These are phyloP conservation scores for Globisporangium cystogenes DNA, from an alignment of 352 stramenopile genomes.

Conservation along the genomic window DNA sequence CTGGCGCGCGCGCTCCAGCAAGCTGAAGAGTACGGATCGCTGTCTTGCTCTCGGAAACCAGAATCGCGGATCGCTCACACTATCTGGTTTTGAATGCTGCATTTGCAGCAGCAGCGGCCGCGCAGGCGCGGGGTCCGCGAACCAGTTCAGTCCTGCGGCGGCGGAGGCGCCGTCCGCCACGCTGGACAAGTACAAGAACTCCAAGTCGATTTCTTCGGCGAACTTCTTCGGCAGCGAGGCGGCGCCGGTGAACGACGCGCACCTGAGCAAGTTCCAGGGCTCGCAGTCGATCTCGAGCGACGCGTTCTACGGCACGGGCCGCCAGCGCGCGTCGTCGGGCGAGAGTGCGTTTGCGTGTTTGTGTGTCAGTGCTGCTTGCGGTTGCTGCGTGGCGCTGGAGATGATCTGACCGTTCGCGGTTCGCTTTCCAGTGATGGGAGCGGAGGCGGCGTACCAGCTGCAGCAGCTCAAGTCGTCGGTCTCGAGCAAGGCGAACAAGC, in stretches of 20 bases:
- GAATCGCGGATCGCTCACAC: too few species aligned
- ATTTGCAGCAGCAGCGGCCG: slow-evolving; percentile 21
- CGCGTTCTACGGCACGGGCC: slow-evolving; percentile 70
- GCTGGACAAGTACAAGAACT: slow-evolving; percentile 91
- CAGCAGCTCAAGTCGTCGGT: slow-evolving; percentile 85
- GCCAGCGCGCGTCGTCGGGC: slow-evolving; percentile 49
- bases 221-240: slow-evolving; percentile 85
- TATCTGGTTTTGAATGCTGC: too few species aligned
- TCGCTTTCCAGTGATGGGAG: slow-evolving; percentile 30
- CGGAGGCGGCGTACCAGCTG: slow-evolving; percentile 81
- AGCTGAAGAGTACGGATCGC: slow-evolving; percentile 55
- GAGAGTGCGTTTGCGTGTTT: slow-evolving; percentile 37
- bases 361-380: slow-evolving; percentile 2
- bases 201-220: slow-evolving; percentile 88
- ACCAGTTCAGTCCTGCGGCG: slow-evolving; percentile 8
- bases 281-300: slow-evolving; percentile 86
- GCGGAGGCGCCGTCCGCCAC: slow-evolving; percentile 27
- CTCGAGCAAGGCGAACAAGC: slow-evolving; percentile 73
- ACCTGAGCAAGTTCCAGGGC: slow-evolving; percentile 72
- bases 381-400: neutral
- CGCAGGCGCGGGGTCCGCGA: slow-evolving; percentile 1
- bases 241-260: slow-evolving; percentile 42
- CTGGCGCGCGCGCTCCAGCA: slow-evolving; percentile 77
- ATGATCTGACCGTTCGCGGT: neutral
- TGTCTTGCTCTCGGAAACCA: too few species aligned